phyloP scores from a whole-genome alignment of 1,139 yeast species.

The Debaryomyces robertsiae region DNA sequence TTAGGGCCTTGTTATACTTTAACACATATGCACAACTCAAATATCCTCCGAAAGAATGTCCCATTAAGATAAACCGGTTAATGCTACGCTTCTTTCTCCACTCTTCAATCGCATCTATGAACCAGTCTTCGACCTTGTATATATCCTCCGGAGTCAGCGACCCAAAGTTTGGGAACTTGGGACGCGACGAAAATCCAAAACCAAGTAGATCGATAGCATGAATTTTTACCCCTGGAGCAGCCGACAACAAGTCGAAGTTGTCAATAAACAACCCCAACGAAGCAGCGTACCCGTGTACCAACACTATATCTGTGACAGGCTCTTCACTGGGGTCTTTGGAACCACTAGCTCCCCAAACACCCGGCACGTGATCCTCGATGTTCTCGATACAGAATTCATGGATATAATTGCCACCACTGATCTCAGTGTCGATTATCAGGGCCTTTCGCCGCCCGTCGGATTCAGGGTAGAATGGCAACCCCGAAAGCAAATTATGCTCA shows the following conservation, averaged over 20 bases:
- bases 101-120: constrained; percentile 75
- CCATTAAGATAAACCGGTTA: constrained; percentile 68
- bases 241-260: constrained; percentile 41
- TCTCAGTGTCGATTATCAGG: constrained; percentile 49
- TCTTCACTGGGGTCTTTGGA: constrained; percentile 7
- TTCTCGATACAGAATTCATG: constrained; percentile 59
- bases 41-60: constrained; percentile 95
- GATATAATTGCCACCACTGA: constrained; percentile 50
- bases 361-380: constrained; percentile 19
- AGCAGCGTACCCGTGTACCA: constrained; percentile 53
- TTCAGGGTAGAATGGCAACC: constrained; percentile 61
- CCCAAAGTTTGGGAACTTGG: constrained; percentile 38
- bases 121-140: constrained; percentile 66
- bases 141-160: constrained; percentile 33
- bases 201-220: constrained; percentile 51
- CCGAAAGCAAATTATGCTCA: constrained; percentile 41
- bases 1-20: constrained; percentile 49
- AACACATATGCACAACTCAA: constrained; percentile 76
- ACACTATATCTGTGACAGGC: constrained; percentile 37
- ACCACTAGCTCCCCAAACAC: constrained; percentile 13
- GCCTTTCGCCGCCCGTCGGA: constrained; percentile 54
- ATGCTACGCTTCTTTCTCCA: constrained; percentile 71
- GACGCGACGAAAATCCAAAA: constrained; percentile 48
- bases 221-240: constrained; percentile 44
- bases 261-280: constrained; percentile 47